Conservation (phyloP, 2,329 filamentous ascomycete genomes). For the Penicillium sp. region DNA sequence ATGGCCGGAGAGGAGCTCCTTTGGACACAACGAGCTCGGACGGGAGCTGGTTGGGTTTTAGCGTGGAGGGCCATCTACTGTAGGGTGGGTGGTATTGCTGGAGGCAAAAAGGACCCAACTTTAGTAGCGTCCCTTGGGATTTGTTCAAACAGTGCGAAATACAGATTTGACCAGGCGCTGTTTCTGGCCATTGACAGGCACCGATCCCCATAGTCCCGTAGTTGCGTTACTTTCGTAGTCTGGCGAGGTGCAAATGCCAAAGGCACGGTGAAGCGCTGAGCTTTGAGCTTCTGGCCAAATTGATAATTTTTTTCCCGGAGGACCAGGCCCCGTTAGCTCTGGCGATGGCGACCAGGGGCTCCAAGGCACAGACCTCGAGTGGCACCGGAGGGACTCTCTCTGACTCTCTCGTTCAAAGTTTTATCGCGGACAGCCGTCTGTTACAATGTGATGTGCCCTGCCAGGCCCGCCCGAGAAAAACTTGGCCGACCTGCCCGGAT, state of each 20-base stretch:
- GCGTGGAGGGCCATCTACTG: not conserved
- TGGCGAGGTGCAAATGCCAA: not conserved
- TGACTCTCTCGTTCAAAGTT: not conserved
- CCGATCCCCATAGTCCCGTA: not conserved
- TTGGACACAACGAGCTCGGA: not conserved
- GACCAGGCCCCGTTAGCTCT: not conserved
- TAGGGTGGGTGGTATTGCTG: not conserved
- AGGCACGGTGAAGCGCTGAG: not conserved
- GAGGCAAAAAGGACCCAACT: not conserved
- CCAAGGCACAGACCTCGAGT: not conserved
- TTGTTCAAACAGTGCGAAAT: not conserved
- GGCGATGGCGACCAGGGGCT: no score
- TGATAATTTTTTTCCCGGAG: not conserved
- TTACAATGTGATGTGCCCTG: no score
- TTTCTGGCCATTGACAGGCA: not conserved
- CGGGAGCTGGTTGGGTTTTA: not conserved
- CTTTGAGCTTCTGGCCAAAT: not conserved
- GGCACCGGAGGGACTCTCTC: not conserved
- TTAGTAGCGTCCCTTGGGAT: not conserved
- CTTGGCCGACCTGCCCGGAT: not conserved
- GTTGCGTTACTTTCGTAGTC: not conserved
- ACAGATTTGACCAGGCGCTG: not conserved
- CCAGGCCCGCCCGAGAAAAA: conserved; percentile 8
- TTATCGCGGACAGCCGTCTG: not conserved
- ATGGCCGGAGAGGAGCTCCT: not conserved